Evolutionary conservation across 805 yeast genomes (phyloP).

Genomic region (Cyberlindnera bimundalis): DNA sequence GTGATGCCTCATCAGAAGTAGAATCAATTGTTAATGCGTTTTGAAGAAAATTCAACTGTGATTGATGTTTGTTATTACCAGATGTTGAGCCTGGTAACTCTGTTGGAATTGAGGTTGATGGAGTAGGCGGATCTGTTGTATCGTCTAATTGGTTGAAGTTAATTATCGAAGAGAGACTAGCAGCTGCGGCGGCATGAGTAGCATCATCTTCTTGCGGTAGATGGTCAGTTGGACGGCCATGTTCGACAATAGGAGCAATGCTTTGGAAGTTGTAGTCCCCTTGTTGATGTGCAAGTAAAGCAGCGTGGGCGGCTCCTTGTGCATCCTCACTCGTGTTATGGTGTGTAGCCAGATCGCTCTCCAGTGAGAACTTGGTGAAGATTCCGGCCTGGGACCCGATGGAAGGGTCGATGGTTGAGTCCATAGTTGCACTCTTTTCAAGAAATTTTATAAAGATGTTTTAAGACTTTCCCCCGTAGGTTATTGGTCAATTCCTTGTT

Average conservation of each 20-base stretch:
- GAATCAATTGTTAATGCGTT: constrained; percentile 9
- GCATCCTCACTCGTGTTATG: constrained; percentile 11
- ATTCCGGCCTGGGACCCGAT: constrained; percentile 21
- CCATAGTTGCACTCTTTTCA: constrained; percentile 11
- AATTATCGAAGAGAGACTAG: constrained; percentile 26
- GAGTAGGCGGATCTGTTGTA: not conserved
- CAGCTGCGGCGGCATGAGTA: constrained; percentile 22
- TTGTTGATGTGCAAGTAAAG: constrained; percentile 14
- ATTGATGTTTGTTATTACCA: constrained; percentile 3
- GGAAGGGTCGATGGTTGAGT: constrained; percentile 25
- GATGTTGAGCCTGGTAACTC: not conserved
- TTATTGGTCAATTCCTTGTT: not conserved
- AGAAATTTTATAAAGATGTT: not conserved
- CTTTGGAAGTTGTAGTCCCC: not conserved
- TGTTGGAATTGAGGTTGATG: constrained; percentile 1
- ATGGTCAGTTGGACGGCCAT: not conserved
- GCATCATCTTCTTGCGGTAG: constrained; percentile 1
- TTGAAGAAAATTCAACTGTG: constrained; percentile 15
- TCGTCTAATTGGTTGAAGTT: constrained; percentile 21
- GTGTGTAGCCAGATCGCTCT: constrained; percentile 7
- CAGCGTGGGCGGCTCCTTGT: constrained; percentile 12
- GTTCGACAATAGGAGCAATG: not conserved
- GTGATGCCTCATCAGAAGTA: not conserved
- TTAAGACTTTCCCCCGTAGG: too few species aligned
- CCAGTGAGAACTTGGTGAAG: constrained; percentile 23